Evolutionary conservation across 2,329 filamentous ascomycete genomes (phyloP).

Genomic region (Camptophora hylomeconis): DNA sequence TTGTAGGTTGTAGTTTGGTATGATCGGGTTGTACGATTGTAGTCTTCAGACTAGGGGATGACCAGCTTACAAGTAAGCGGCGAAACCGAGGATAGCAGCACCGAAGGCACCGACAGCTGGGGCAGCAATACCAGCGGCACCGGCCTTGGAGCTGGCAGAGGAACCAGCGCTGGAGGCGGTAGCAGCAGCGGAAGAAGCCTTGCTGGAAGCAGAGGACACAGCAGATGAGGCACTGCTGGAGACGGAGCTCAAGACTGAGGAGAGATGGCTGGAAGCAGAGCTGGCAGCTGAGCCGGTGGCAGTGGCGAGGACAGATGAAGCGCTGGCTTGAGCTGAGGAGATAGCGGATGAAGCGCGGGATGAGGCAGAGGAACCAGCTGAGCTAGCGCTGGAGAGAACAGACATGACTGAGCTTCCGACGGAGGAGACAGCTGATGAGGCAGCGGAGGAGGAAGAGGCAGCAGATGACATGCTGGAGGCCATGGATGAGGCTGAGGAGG

Average conservation of each 20-base stretch:
- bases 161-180: background rate
- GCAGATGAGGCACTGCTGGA: background rate
- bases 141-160: background rate
- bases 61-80: constrained; percentile 5
- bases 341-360: background rate
- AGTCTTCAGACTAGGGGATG: too few relatives aligned
- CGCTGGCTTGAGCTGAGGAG: background rate
- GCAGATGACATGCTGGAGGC: background rate
- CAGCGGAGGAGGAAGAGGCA: background rate
- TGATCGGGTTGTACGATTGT: too few relatives aligned
- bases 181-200: constrained; percentile 1
- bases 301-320: background rate
- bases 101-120: constrained; percentile 5
- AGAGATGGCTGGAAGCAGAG: background rate
- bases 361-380: background rate
- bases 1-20: too few relatives aligned
- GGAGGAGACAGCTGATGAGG: background rate
- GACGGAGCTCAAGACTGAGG: background rate
- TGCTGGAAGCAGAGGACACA: background rate
- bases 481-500: background rate
- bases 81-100: constrained; percentile 4
- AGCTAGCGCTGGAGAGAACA: background rate
- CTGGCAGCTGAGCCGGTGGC: constrained; percentile 1
- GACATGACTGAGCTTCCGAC: background rate
- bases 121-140: background rate